phyloP scores from a whole-genome alignment of 306 rosid species.

The Gastrolobium villosum region DNA sequence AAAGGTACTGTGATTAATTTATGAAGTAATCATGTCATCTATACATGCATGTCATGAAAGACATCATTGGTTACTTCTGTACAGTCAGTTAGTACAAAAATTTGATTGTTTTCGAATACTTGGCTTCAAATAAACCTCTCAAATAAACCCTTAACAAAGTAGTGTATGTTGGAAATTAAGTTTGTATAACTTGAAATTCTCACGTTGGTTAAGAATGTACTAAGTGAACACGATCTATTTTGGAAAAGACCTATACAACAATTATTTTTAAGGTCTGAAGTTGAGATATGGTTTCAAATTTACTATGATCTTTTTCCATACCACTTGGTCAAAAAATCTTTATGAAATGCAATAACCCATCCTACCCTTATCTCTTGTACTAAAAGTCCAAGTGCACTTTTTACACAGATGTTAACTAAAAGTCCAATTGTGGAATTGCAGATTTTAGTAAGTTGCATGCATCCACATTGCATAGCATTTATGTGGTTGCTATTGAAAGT shows the following conservation, averaged over 20 bases:
- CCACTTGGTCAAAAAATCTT: neutral
- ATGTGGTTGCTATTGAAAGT: neutral
- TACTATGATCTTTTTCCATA: too few relatives aligned
- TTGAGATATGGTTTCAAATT: too few relatives aligned
- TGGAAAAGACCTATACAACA: too few relatives aligned
- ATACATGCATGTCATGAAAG: neutral
- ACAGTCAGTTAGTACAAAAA: neutral
- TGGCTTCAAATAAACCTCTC: too few relatives aligned
- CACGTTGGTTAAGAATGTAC: neutral
- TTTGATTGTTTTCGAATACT: neutral
- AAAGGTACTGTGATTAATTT: neutral
- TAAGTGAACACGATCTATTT: neutral
- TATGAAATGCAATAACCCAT: neutral
- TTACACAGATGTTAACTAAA: neutral
- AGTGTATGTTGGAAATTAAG: neutral
- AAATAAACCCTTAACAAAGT: neutral
- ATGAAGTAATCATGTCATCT: neutral
- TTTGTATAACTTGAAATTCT: neutral
- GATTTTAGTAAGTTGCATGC: neutral
- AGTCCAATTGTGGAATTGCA: neutral
- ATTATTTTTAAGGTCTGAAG: too few relatives aligned
- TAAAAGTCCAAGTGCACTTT: neutral
- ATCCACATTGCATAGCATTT: neutral
- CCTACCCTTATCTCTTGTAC: neutral
- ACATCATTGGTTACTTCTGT: neutral